A percentile compares a stretch with the other conserved stretches of the same genome.
Evolutionary conservation across 2,329 filamentous ascomycete species (phyloP).

Genomic region (Lachnellula suecica): DNA sequence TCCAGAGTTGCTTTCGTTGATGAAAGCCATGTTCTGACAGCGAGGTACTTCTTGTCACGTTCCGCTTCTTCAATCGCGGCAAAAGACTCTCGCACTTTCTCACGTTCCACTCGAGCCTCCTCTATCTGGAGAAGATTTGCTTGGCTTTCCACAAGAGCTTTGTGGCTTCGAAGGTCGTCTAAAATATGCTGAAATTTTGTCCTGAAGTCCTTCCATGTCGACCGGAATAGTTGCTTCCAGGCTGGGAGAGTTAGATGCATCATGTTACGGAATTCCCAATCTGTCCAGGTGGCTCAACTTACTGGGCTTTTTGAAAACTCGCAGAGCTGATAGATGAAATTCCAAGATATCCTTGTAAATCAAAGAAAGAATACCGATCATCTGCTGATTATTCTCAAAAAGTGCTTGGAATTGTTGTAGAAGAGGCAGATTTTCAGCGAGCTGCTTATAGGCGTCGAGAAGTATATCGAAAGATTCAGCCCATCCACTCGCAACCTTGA

Average conservation of each 20-base stretch:
- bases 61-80: slow-evolving; percentile 15
- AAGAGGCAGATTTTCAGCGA: slow-evolving; percentile 38
- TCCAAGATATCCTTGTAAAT: slow-evolving; percentile 40
- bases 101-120: slow-evolving; percentile 23
- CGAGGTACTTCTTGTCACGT: slow-evolving; percentile 13
- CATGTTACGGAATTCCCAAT: too few species aligned
- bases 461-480: slow-evolving; percentile 36
- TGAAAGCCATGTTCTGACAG: slow-evolving; percentile 23
- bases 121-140: slow-evolving; percentile 30
- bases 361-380: slow-evolving; percentile 31
- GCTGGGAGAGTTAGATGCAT: slow-evolving; percentile 20
- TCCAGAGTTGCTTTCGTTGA: slow-evolving; percentile 18
- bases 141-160: slow-evolving; percentile 31
- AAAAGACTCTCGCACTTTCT: slow-evolving; percentile 19
- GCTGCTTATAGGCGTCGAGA: slow-evolving; percentile 37
- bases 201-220: slow-evolving; percentile 34
- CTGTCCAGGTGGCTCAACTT: too few species aligned
- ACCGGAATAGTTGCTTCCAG: slow-evolving; percentile 34
- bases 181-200: slow-evolving; percentile 30
- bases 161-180: slow-evolving; percentile 30
- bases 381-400: slow-evolving; percentile 29
- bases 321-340: slow-evolving; percentile 36
- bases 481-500: slow-evolving; percentile 32
- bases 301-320: slow-evolving; percentile 29
- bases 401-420: slow-evolving; percentile 32